These are phyloP conservation scores for Phycomyces nitens DNA, from an alignment of 192 early-diverging fungal species.

Conservation along the genomic window DNA sequence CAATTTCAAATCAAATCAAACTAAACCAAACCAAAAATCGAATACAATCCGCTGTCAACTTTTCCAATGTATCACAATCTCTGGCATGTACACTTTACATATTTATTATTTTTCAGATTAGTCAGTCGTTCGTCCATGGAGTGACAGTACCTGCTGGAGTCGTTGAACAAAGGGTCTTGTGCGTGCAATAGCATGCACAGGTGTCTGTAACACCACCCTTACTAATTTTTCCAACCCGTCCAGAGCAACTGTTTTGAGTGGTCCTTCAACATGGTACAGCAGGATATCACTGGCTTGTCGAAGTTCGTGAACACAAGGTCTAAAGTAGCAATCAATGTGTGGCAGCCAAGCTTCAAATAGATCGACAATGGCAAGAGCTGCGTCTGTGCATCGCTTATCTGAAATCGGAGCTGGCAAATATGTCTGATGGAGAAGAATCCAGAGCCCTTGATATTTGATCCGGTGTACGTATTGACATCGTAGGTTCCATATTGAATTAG, in stretches of 20 bases:
- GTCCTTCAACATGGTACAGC: constrained; percentile 20
- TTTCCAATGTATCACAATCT: too few species aligned
- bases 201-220: constrained; percentile 19
- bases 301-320: constrained; percentile 36
- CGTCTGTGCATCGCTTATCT: constrained; percentile 21
- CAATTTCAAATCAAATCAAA: too few species aligned
- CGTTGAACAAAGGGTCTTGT: constrained; percentile 29
- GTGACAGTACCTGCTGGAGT: neutral
- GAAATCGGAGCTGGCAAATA: constrained; percentile 30
- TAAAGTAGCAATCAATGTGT: constrained; percentile 33
- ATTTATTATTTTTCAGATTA: neutral
- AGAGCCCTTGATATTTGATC: constrained; percentile 33
- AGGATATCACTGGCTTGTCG: constrained; percentile 36
- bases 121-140: neutral
- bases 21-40: too few species aligned
- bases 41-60: too few species aligned
- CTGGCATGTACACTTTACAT: too few species aligned
- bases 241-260: constrained; percentile 13
- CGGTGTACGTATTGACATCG: constrained; percentile 26
- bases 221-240: constrained; percentile 18
- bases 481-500: constrained; percentile 17
- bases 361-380: constrained; percentile 28
- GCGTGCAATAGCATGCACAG: constrained; percentile 30
- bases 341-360: constrained; percentile 32
- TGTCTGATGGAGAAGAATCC: constrained; percentile 35